Percentiles rank a stretch among this genome's conserved stretches.
Conservation (phyloP, 192 early-diverging fungal species). For the Anaeromyces robustus region DNA sequence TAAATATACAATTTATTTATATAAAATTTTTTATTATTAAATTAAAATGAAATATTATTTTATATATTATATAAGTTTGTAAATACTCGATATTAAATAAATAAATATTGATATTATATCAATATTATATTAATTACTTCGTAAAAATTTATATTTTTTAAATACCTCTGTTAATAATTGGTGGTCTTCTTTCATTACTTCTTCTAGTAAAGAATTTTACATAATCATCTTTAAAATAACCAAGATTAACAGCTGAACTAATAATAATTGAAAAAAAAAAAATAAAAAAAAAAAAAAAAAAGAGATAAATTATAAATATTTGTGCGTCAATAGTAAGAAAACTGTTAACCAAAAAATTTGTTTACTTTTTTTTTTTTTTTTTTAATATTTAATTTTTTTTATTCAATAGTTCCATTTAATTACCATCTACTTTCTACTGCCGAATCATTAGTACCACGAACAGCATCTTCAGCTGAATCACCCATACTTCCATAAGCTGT, state of each 20-base stretch:
- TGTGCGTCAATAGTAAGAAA: too few relatives aligned
- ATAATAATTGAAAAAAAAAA: background rate
- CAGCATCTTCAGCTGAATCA: constrained; percentile 34
- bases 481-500: background rate
- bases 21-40: too few relatives aligned
- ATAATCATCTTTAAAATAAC: constrained; percentile 69
- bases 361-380: too few relatives aligned
- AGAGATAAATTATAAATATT: too few relatives aligned
- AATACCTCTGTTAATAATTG: constrained; percentile 81
- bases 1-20: too few relatives aligned
- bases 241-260: constrained; percentile 63
- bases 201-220: constrained; percentile 41
- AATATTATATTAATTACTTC: too few relatives aligned
- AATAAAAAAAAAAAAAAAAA: too few relatives aligned
- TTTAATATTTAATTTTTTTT: background rate
- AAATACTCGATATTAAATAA: too few relatives aligned
- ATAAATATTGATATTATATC: too few relatives aligned
- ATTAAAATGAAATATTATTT: too few relatives aligned
- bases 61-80: too few relatives aligned
- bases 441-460: constrained; percentile 82
- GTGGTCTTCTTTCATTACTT: constrained; percentile 49
- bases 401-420: background rate
- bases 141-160: background rate
- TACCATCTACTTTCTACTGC: constrained; percentile 71
- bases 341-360: too few relatives aligned